Percentiles rank a stretch among this genome's conserved stretches.
Evolutionary conservation across 306 rosid genomes (phyloP).

Genomic region (Begonia peltatifolia): DNA sequence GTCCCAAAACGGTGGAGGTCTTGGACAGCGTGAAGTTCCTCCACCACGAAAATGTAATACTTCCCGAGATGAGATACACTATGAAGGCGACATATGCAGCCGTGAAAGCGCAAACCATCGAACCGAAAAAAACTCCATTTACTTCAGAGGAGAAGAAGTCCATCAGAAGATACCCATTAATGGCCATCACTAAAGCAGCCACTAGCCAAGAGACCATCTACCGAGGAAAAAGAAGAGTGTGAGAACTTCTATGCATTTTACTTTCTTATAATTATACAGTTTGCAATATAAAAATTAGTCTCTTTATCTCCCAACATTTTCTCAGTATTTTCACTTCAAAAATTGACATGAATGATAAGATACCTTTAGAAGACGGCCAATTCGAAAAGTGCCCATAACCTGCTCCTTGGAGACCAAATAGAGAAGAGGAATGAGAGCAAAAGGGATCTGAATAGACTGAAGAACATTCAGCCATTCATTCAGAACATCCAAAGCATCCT

Average conservation of each 20-base stretch:
- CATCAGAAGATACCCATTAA: constrained; percentile 79
- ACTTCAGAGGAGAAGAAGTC: constrained; percentile 70
- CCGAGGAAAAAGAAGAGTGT: background rate
- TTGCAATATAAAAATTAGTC: background rate
- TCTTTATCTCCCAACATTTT: background rate
- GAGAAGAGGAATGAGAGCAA: constrained; percentile 91
- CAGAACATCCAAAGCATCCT: constrained; percentile 49
- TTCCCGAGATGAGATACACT: constrained; percentile 46
- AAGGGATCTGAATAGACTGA: constrained; percentile 93
- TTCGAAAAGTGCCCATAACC: constrained; percentile 77
- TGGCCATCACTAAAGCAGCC: constrained; percentile 79
- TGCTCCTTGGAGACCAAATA: constrained; percentile 86
- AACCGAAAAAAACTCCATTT: constrained; percentile 28
- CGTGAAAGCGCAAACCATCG: constrained; percentile 23
- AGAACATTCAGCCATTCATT: constrained; percentile 99
- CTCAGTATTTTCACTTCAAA: too few relatives aligned
- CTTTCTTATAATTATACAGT: too few relatives aligned
- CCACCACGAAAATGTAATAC: constrained; percentile 35
- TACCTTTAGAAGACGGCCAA: constrained; percentile 78
- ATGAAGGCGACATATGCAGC: constrained; percentile 59
- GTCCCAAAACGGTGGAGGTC: constrained; percentile 17
- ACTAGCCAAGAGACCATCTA: constrained; percentile 75
- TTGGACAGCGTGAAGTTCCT: constrained; percentile 17
- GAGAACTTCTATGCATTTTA: background rate
- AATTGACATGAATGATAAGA: background rate